Conservation (phyloP, 305 asterid species). For the Caryopteris hybrid region DNA sequence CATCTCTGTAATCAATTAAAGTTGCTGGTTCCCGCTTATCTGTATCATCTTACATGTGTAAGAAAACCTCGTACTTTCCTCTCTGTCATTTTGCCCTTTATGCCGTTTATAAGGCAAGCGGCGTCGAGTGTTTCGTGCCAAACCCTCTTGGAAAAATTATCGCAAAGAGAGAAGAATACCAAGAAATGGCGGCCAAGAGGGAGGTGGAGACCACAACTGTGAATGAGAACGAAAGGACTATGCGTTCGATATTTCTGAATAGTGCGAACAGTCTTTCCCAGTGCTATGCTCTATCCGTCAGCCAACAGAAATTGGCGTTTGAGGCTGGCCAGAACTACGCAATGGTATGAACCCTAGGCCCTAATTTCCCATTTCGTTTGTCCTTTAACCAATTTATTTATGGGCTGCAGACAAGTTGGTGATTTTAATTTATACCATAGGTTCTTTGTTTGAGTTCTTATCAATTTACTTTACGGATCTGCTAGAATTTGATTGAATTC, state of each 20-base stretch:
- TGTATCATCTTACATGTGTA: slow-evolving; percentile 19
- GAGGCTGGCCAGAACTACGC: slow-evolving; percentile 16
- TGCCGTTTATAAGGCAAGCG: background rate
- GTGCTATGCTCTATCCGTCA: background rate
- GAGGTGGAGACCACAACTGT: background rate
- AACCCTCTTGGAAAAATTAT: background rate
- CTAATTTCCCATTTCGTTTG: background rate
- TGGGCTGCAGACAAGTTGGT: background rate
- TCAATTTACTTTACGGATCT: background rate
- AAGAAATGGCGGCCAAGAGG: slow-evolving; percentile 10
- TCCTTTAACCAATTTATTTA: background rate
- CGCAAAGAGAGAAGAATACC: no score
- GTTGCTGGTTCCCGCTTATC: slow-evolving; percentile 9
- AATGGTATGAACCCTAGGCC: slow-evolving; percentile 13
- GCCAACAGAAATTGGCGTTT: slow-evolving; percentile 11
- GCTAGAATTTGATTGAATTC: background rate
- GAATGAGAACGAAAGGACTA: slow-evolving; percentile 6
- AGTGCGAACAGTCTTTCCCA: slow-evolving; percentile 16
- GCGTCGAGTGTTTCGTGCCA: background rate
- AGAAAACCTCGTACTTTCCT: background rate
- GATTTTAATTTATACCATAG: background rate
- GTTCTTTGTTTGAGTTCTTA: background rate
- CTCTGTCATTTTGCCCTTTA: background rate
- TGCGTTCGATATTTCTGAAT: background rate
- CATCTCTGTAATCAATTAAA: background rate